Evolutionary conservation across 108 stramenopile genomes (phyloP), one percentile per base, ranked within the genome.

Genomic region (Pelagomonas calceolata): DNA sequence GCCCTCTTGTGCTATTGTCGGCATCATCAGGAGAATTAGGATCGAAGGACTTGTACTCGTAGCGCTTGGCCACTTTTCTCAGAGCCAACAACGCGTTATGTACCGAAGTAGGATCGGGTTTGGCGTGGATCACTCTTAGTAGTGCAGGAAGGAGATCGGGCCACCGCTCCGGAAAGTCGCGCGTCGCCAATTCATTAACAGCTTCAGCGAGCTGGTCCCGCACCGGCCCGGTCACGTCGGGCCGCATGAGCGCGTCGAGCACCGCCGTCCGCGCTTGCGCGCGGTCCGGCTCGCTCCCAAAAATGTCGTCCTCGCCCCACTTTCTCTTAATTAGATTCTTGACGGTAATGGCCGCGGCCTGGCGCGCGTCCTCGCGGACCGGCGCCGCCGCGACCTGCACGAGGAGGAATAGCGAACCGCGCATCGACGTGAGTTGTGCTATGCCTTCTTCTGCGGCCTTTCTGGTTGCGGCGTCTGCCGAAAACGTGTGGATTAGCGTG

Each of bases 131-230:
- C 51, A 87, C 84, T 32, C 79, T 70, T n/a, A 95, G 80, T n/a
- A 97, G 68, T 15, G 79, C 75, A 21, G 92, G 92, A 43, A 97
- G 80, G 32, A 97, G 82, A 14, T 84, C 79, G 5, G 92, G 91
- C 96, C 96, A 97, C 17, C 83, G 79, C 26, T 88, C 84, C 32
- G 96, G 96, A 80, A 91, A 97, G 73, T 97, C 96, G 72, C 89
- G 87, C 63, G 92, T 78, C 39, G 94, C 91, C 36, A 94, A 84
- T n/a, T 84, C 79, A 70, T 94, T 91, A 34, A 97, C 67, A 0
- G 91, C 89, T 75, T 97, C 95, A 0, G 93, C 95, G 74, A 97
- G 75, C 71, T 95, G 76, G 73, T 91, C 92, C 33, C 92, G 87
- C 34, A 97, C 73, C 51, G 82, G 83, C 21, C 21, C 51, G 80